Evolutionary conservation across 2,329 filamentous ascomycete genomes (phyloP), one percentile per base, ranked within the genome.

Genomic region (Aspergillus phoenicis): DNA sequence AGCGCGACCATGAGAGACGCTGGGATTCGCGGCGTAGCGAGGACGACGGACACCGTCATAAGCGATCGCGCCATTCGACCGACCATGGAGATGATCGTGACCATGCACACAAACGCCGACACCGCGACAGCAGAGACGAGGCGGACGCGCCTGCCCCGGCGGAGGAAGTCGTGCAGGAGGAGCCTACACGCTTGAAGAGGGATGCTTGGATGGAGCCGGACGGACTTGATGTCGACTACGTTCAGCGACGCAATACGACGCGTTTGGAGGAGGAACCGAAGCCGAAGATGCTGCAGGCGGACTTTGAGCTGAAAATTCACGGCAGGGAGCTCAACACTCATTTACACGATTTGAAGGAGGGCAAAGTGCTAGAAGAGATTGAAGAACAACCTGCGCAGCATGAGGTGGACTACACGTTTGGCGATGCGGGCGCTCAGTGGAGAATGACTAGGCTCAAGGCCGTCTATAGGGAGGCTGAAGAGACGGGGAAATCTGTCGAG

Each of bases 171-270:
- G 57, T 61, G 1, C 69, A 84, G 77, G 69, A 82, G 78, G 68
- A 79, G 70, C 67, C 72, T 15, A 67, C 77, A 22, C 69, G 77
- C 1, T 70, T 88, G 33, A 84, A 88, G 66, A 87, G 96, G 64
- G 95, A 98, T 75, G 86, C 90, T 0, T 99, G 96, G 93, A 99
- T 99, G 95, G 89, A 93, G 0, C 93, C 94, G 0, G 91, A 91
- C 0, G 87, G 89, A 0, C 78, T 96, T 38, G 89, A 93, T 57
- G 82, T 98, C 60, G 93, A 98, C 72, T 97, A 96, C 73, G 72
- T 81, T 24, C 77, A 80, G 38, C 75, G 78, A 84, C 92, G 54
- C 85, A 91, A 71, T 83, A 85, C 62, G 81, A 87, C 86, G 62
- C 74, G 77, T 39, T 80, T 78, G 59, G 84, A 78, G 66, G 79